Evolutionary conservation across 2,329 filamentous ascomycete species (phyloP).

Genomic region (Fusarium sp.): DNA sequence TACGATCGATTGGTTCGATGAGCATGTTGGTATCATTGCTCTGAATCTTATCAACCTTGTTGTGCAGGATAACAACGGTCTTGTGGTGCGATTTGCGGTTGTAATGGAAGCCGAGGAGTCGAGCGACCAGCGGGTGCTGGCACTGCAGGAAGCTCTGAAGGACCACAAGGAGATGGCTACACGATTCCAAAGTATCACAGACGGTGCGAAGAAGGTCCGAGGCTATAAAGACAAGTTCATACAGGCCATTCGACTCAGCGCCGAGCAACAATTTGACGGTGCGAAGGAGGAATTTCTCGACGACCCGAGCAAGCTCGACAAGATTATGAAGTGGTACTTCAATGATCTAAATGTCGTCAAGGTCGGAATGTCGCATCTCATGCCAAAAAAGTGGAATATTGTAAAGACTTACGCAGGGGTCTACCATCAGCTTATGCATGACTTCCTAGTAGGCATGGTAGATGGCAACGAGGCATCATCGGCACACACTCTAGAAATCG

Average conservation of each 20-base stretch:
- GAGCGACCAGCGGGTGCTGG: slow-evolving; percentile 90
- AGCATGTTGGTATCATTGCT: slow-evolving; percentile 88
- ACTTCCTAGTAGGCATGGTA: slow-evolving; percentile 85
- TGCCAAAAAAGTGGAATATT: slow-evolving; percentile 98
- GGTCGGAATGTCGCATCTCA: slow-evolving; percentile 88
- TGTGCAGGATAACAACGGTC: slow-evolving; percentile 84
- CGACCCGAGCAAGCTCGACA: slow-evolving; percentile 85
- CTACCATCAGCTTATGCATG: slow-evolving; percentile 95
- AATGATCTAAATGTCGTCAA: slow-evolving; percentile 97
- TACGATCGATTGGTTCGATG: slow-evolving; percentile 93
- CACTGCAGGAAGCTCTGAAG: slow-evolving; percentile 91
- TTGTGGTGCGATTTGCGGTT: slow-evolving; percentile 91
- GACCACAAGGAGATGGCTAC: slow-evolving; percentile 95
- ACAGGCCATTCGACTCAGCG: slow-evolving; percentile 78
- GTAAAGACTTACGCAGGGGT: slow-evolving; percentile 89
- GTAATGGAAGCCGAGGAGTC: slow-evolving; percentile 97
- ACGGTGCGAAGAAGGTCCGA: slow-evolving; percentile 89
- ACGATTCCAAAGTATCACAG: slow-evolving; percentile 93
- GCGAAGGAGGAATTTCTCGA: slow-evolving; percentile 81
- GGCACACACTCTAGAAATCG: slow-evolving; percentile 87
- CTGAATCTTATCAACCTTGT: slow-evolving; percentile 91
- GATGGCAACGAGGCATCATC: slow-evolving; percentile 88
- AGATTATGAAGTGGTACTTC: slow-evolving; percentile 95
- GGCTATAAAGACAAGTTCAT: slow-evolving; percentile 98
- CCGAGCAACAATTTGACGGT: slow-evolving; percentile 78